phyloP scores from a whole-genome alignment of 768 basidiomycete species.

The Lentinula detonsa region DNA sequence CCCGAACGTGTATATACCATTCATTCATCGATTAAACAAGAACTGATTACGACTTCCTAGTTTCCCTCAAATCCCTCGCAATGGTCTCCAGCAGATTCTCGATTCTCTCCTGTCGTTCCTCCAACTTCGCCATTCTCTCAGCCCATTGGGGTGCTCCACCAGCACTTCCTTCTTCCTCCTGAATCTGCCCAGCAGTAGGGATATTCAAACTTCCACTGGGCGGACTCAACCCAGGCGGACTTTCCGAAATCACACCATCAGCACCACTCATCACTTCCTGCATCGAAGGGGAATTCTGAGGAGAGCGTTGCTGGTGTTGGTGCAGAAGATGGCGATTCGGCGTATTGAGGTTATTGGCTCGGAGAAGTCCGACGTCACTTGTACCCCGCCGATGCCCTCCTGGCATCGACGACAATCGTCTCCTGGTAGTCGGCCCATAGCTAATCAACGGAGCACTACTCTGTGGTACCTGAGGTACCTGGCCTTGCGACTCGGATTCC shows the following conservation, averaged over 20 bases:
- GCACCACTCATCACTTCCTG: conserved; percentile 12
- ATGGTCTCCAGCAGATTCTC: conserved; percentile 30
- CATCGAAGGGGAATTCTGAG: conserved; percentile 5
- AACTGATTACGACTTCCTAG: neutral
- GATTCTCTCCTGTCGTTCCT: conserved; percentile 40
- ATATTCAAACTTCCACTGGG: conserved; percentile 7
- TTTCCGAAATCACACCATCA: conserved; percentile 13
- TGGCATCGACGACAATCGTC: conserved; percentile 34
- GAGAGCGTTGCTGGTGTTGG: conserved; percentile 4
- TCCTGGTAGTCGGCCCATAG: conserved; percentile 38
- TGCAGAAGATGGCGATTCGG: conserved; percentile 7
- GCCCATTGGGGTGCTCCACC: conserved; percentile 9
- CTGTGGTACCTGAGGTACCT: conserved; percentile 10
- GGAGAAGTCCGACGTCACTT: conserved; percentile 13
- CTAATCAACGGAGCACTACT: conserved; percentile 24
- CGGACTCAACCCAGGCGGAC: conserved; percentile 7
- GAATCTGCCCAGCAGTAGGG: conserved; percentile 17
- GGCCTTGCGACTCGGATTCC: conserved; percentile 8
- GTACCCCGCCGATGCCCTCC: conserved; percentile 13
- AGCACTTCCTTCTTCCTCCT: conserved; percentile 14
- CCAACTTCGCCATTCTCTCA: conserved; percentile 27
- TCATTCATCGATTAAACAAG: neutral
- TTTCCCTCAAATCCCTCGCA: neutral
- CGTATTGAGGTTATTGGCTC: neutral
- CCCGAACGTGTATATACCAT: neutral